phyloP scores from a whole-genome alignment of 306 rosid species.

The Casuarina equisetifolia region DNA sequence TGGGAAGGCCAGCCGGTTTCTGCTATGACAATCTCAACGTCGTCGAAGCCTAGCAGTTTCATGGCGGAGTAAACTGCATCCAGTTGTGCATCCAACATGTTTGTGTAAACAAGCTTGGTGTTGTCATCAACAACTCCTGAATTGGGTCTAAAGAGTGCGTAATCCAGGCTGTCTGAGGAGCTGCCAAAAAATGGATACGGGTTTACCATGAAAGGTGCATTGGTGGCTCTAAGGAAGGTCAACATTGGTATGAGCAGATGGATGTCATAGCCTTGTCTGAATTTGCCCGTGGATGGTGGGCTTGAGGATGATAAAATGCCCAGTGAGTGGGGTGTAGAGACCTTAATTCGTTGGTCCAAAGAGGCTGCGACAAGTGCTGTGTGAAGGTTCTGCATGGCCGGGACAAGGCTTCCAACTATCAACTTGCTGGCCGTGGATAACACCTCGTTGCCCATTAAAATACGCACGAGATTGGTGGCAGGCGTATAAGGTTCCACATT shows the following conservation, averaged over 20 bases:
- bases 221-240: constrained; percentile 50
- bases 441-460: constrained; percentile 67
- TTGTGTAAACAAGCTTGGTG: constrained; percentile 47
- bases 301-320: constrained; percentile 63
- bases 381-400: constrained; percentile 66
- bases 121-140: constrained; percentile 48
- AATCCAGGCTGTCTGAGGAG: constrained; percentile 49
- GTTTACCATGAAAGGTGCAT: constrained; percentile 71
- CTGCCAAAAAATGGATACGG: constrained; percentile 70
- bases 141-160: constrained; percentile 54
- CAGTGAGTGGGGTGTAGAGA: constrained; percentile 75
- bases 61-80: constrained; percentile 65
- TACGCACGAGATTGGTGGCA: constrained; percentile 49
- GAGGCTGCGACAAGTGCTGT: constrained; percentile 52
- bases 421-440: constrained; percentile 59
- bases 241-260: constrained; percentile 70
- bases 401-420: constrained; percentile 56
- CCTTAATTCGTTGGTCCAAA: constrained; percentile 44
- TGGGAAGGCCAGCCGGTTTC: constrained; percentile 79
- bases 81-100: constrained; percentile 80
- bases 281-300: constrained; percentile 76
- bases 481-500: constrained; percentile 61
- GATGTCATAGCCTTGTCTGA: constrained; percentile 79
- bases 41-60: constrained; percentile 56
- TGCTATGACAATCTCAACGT: constrained; percentile 58